These are phyloP conservation scores for Aspergillus homomorphus DNA, from an alignment of 495 filamentous ascomycete species.

Conservation along the genomic window DNA sequence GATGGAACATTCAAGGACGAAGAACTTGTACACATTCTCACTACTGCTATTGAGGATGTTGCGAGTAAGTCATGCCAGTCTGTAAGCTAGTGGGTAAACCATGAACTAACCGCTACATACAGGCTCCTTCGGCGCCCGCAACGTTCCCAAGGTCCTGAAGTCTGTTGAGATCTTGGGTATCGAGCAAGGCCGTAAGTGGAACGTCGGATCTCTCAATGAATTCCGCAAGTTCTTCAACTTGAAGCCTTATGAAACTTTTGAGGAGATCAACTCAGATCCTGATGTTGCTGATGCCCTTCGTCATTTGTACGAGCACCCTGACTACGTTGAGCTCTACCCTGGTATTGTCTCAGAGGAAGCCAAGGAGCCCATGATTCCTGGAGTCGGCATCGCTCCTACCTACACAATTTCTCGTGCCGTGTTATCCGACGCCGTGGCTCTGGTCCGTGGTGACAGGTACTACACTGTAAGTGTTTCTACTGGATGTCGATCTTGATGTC, in stretches of 20 bases:
- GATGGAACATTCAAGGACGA: slow-evolving; percentile 61
- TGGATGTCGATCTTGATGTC: slow-evolving; percentile 1
- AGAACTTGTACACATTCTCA: slow-evolving; percentile 60
- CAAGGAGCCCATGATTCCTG: slow-evolving; percentile 52
- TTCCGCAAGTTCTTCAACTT: slow-evolving; percentile 61
- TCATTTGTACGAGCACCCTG: slow-evolving; percentile 58
- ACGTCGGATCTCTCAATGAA: slow-evolving; percentile 59
- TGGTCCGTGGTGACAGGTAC: slow-evolving; percentile 53
- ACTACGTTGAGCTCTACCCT: slow-evolving; percentile 63
- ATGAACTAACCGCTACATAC: not conserved
- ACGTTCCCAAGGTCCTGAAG: slow-evolving; percentile 56
- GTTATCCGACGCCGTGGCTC: slow-evolving; percentile 51
- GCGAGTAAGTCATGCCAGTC: slow-evolving; percentile 21
- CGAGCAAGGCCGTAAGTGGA: slow-evolving; percentile 58
- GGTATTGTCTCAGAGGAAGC: slow-evolving; percentile 56
- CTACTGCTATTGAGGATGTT: slow-evolving; percentile 57
- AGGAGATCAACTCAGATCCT: slow-evolving; percentile 61
- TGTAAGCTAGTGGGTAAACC: too few species aligned
- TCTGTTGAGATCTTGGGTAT: slow-evolving; percentile 61
- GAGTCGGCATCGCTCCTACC: slow-evolving; percentile 55
- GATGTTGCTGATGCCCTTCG: slow-evolving; percentile 50
- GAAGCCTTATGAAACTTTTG: slow-evolving; percentile 57
- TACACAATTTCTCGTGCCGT: slow-evolving; percentile 57
- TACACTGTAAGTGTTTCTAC: slow-evolving; percentile 41
- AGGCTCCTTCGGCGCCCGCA: slow-evolving; percentile 56